Percentiles rank a stretch among this genome's conserved stretches.
Conservation (phyloP, 129 eudicot genomes). For the Escallonia herrerae region DNA sequence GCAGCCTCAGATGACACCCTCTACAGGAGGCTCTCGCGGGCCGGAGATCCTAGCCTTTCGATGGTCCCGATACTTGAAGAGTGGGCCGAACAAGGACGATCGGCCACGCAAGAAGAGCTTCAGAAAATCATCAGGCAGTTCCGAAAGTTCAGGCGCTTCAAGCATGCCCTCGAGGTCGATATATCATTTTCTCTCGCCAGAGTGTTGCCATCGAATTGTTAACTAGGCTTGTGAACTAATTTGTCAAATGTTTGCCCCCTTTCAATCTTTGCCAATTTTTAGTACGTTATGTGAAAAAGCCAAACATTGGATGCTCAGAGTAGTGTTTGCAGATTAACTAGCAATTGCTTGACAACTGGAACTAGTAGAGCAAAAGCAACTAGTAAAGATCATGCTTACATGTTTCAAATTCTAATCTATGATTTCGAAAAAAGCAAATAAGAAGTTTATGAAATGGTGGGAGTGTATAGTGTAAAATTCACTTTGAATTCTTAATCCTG, state of each 20-base stretch:
- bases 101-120: conserved; percentile 14
- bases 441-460: no score
- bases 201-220: neutral
- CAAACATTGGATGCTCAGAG: neutral
- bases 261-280: neutral
- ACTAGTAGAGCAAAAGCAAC: no score
- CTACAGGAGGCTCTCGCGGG: conserved; percentile 26
- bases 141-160: conserved; percentile 30
- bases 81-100: conserved; percentile 35
- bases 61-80: conserved; percentile 42
- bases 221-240: neutral
- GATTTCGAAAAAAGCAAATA: no score
- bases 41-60: conserved; percentile 25
- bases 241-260: neutral
- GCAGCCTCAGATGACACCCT: conserved; percentile 15
- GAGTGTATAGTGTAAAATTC: no score
- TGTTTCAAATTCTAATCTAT: no score
- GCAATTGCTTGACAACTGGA: no score
- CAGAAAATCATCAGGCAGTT: conserved; percentile 26
- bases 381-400: no score
- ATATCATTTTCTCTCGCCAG: conserved; percentile 22
- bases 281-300: neutral
- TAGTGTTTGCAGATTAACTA: neutral
- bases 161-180: conserved; percentile 34
- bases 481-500: no score